Evolutionary conservation across 1,284 basidiomycete species (phyloP), one percentile per base, ranked within the genome.

Genomic region (Bjerkandera adusta): DNA sequence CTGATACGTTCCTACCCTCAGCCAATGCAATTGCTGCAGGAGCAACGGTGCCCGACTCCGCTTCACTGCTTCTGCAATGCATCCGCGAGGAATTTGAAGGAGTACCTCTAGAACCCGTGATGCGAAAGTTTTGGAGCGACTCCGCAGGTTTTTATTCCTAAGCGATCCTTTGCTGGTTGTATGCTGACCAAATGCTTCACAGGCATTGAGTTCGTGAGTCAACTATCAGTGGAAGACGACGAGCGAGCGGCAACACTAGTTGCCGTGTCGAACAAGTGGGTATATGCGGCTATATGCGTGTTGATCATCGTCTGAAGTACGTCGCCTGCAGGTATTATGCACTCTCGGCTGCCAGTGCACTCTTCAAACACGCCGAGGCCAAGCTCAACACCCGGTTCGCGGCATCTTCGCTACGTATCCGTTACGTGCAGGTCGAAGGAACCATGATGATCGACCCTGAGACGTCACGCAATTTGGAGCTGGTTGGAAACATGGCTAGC

Each of bases 401-500:
- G 1, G 69, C 79, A 0, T 71, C 70, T 8, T 92, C 89, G 7
- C 69, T 97, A n/a, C 77, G 81, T 24, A 92, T 97, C 50, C 73
- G 77, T 11, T 96, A 89, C 61, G 73, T 80, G 0, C 80, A 89
- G 1, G 83, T 90, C 0, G 88, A 82, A 64, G 92, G 92, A 0
- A 94, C 91, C 0, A 90, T 97, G 85, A 79, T 96, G 75, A 89
- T 98, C 55, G 94, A 97, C 61, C 76, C 83, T 0, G 92, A 94
- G 48, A 92, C 88, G 0, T 89, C 84, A 1, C 79, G 77, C 38
- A 92, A 94, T 61, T 75, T 98, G 2, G 95, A 98, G 65, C 73
- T 98, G 1, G 85, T 94, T 3, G 79, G 74, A 11, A 97, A 92
- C 62, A 76, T 80, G 58, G 62, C 80, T 1, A 72, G 70, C 34